Percentiles rank a stretch among this genome's conserved stretches.
phyloP scores from a whole-genome alignment of 805 yeast genomes.

The Zygosaccharomyces rouxii region DNA sequence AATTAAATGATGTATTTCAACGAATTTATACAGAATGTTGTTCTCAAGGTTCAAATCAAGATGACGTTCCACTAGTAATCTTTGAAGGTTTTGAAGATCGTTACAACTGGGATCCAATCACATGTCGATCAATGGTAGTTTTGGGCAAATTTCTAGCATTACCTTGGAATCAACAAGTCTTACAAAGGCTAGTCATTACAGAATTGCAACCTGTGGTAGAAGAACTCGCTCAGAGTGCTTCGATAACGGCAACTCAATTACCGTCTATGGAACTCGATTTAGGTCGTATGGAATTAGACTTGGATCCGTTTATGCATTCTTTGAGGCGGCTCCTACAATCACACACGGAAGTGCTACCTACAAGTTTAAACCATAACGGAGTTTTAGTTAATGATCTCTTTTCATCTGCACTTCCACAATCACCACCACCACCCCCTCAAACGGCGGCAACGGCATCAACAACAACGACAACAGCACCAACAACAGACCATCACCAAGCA shows the following conservation, averaged over 20 bases:
- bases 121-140: constrained; percentile 12
- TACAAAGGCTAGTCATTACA: constrained; percentile 11
- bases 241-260: constrained; percentile 9
- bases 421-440: constrained; percentile 1
- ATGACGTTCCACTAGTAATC: constrained; percentile 15
- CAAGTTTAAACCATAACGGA: constrained; percentile 4
- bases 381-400: constrained; percentile 10
- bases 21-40: constrained; percentile 11
- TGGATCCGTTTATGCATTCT: constrained; percentile 5
- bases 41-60: not conserved
- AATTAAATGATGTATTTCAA: constrained; percentile 13
- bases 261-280: constrained; percentile 13
- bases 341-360: constrained; percentile 8
- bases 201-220: constrained; percentile 10
- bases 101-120: constrained; percentile 21
- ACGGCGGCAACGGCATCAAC: not conserved
- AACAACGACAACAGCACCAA: not conserved
- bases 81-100: constrained; percentile 24
- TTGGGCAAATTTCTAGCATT: constrained; percentile 18
- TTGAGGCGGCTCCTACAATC: constrained; percentile 7
- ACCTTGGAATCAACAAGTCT: constrained; percentile 23
- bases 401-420: constrained; percentile 11
- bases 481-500: constrained; percentile 5
- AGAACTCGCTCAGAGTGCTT: constrained; percentile 12
- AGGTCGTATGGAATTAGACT: constrained; percentile 9